Conservation (phyloP, 805 yeast species). For the Lipomyces anomalus region DNA sequence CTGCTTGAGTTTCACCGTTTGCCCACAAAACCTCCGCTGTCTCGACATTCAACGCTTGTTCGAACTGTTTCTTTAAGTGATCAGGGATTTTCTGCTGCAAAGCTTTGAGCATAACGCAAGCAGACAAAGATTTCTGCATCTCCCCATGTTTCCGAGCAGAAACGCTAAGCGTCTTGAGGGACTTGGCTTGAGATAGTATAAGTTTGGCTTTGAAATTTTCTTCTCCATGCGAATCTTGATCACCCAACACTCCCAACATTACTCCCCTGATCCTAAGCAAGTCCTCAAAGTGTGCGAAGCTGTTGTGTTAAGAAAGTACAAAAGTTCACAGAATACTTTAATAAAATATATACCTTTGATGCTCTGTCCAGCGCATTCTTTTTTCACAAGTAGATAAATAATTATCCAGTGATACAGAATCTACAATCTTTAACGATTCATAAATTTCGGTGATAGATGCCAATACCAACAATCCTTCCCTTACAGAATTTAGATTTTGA, state of each 20-base stretch:
- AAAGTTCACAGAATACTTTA: neutral
- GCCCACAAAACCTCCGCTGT: conserved; percentile 63
- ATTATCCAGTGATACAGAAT: neutral
- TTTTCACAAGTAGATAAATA: neutral
- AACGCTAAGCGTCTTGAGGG: conserved; percentile 3
- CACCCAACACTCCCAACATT: neutral
- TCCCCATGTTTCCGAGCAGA: conserved; percentile 24
- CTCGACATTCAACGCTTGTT: conserved; percentile 38
- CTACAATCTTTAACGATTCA: neutral
- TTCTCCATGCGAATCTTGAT: neutral
- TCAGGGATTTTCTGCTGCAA: conserved; percentile 4
- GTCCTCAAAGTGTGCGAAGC: neutral
- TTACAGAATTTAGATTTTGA: neutral
- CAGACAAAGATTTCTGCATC: conserved; percentile 25
- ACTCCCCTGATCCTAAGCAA: conserved; percentile 2
- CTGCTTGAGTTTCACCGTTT: conserved; percentile 48
- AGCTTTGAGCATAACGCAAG: conserved; percentile 25
- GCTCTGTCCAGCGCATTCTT: conserved; percentile 2
- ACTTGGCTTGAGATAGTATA: neutral
- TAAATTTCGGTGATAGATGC: neutral
- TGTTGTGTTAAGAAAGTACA: neutral
- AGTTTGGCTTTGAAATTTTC: neutral
- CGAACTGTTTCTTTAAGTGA: neutral
- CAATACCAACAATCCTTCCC: conserved; percentile 3
- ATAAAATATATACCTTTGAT: conserved; percentile 6